Evolutionary conservation across 2,329 filamentous ascomycete species (phyloP).

Genomic region (Macrophomina phaseolina): DNA sequence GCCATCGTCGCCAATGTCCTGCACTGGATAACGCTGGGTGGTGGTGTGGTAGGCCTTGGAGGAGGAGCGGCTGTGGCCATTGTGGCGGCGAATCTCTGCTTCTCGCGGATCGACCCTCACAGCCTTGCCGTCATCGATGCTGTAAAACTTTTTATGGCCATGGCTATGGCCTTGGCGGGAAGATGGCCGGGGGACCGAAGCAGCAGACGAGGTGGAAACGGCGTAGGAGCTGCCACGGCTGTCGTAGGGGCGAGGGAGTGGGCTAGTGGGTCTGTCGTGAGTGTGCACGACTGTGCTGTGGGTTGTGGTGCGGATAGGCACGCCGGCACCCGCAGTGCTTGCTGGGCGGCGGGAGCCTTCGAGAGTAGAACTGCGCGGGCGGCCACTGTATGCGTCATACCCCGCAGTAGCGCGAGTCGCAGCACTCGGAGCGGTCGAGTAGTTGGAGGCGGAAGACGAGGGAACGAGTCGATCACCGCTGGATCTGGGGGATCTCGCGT

Average conservation of each 20-base stretch:
- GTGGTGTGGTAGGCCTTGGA: conserved; percentile 32
- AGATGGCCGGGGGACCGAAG: conserved; percentile 23
- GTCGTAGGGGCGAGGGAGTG: conserved; percentile 43
- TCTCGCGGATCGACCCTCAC: conserved; percentile 26
- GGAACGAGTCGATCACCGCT: conserved; percentile 40
- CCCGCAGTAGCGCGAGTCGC: conserved; percentile 40
- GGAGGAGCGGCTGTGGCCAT: conserved; percentile 24
- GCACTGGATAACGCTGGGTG: conserved; percentile 32
- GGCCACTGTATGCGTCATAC: conserved; percentile 52
- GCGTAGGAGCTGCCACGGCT: conserved; percentile 44
- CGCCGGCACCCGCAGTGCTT: conserved; percentile 39
- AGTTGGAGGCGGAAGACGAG: conserved; percentile 32
- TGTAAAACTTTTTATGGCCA: conserved; percentile 56
- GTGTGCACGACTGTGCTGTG: conserved; percentile 32
- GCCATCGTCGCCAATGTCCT: conserved; percentile 48
- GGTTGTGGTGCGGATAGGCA: conserved; percentile 41
- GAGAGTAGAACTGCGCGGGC: conserved; percentile 52
- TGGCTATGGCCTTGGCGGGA: conserved; percentile 27
- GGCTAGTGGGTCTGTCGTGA: conserved; percentile 48
- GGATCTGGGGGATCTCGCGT: conserved; percentile 39
- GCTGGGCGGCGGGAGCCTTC: conserved; percentile 45
- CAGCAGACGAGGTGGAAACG: conserved; percentile 42
- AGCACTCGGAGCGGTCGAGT: conserved; percentile 49
- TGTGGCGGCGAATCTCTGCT: conserved; percentile 14
- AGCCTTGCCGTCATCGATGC: conserved; percentile 52